Percentiles rank a stretch among this genome's conserved stretches.
phyloP scores from a whole-genome alignment of 306 rosid genomes.

The Trifolium repens region DNA sequence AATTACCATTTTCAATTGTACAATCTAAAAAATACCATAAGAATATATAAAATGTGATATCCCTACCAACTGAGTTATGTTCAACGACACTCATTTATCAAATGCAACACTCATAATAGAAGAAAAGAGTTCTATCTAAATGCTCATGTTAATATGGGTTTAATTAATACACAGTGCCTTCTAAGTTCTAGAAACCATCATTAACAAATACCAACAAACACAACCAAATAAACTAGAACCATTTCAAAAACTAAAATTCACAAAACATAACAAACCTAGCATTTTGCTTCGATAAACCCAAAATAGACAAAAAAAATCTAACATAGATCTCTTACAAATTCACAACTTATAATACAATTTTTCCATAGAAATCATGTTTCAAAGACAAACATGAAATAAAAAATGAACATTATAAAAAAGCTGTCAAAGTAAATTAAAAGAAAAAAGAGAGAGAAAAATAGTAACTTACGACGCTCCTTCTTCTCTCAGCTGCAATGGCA shows the following conservation, averaged over 20 bases:
- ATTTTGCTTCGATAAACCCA: background rate
- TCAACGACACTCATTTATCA: too few relatives aligned
- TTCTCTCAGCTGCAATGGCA: slow-evolving; percentile 96
- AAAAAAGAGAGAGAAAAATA: background rate
- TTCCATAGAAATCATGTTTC: background rate
- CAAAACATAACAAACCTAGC: background rate
- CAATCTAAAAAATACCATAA: too few relatives aligned
- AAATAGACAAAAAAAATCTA: background rate
- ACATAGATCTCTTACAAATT: slow-evolving; percentile 18
- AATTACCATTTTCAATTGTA: too few relatives aligned
- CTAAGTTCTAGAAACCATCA: background rate
- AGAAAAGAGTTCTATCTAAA: too few relatives aligned
- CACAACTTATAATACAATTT: background rate
- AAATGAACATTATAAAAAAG: too few relatives aligned
- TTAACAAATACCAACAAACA: background rate
- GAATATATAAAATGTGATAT: too few relatives aligned
- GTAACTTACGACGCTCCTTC: slow-evolving; percentile 73
- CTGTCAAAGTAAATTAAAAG: background rate
- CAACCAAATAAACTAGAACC: background rate
- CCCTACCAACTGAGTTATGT: too few relatives aligned
- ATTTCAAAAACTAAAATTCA: slow-evolving; percentile 7
- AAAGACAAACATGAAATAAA: background rate
- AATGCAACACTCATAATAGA: too few relatives aligned
- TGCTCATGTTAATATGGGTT: too few relatives aligned
- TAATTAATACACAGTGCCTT: background rate